Base-by-base conservation (phyloP, 176 grass and related monocot species). In the Coix lacrymajobi region DNA sequence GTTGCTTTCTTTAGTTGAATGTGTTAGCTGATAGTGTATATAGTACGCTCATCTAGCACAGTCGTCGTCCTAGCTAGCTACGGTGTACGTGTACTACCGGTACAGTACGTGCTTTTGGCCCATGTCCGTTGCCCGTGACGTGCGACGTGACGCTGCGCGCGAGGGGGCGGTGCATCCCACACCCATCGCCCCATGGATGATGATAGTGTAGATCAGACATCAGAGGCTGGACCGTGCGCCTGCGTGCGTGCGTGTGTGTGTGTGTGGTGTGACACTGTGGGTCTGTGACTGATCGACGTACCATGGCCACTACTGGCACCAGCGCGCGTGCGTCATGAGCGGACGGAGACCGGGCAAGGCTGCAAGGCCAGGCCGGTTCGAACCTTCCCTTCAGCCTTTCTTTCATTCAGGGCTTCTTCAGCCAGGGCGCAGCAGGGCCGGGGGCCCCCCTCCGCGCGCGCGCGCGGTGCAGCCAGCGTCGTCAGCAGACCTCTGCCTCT, bases 371-470 rank as follows among this genome's bases (percentile, higher is more conserved):
- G 11, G 39, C 31, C 51, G 16, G 87, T 43, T 61, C 78, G 72
- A 86, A 83, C 79, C 73, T 86, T 90, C 83, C 37, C 66, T 86
- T 86, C 66, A 85, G 66, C 36, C 51, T 54, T 52, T 52, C 28
- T 2, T 33, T 33, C 33, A 4, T 2, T 44, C 15, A 22, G 49
- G 6, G 17, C 49, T 51, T 8, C 7, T 30, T 64, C 62, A 33
- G 62, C 11, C 58, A 60, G 22, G n/a, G n/a, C n/a, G n/a, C n/a
- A n/a, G n/a, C n/a, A n/a, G n/a, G 26, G 4, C n/a, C 51, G 7
- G 1, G 58, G 25, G 11, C 25, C 19, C 48, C 48, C 10, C 40
- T 1, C 40, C 40, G 9, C 40, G 10, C 12, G 11, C 43, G 12
- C 43, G 39, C 37, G 37, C 15, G 45, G 45, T 6, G 48, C 49